Conservation (phyloP, 2,329 filamentous ascomycete species). For the Fusarium guadeloupense region DNA sequence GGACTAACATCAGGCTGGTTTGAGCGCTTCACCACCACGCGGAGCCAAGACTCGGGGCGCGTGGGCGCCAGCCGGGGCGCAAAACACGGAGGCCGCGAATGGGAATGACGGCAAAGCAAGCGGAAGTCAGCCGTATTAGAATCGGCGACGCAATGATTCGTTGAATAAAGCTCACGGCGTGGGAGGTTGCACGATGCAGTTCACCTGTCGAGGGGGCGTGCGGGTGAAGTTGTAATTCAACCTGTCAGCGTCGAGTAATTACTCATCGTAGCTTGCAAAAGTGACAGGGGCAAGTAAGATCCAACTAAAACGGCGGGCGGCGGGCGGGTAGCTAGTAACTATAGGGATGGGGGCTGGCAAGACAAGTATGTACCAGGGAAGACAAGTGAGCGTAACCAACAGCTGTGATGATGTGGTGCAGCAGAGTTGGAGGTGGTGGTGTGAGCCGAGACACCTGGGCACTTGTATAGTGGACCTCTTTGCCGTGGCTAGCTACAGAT, state of each 20-base stretch:
- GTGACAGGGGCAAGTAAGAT: constrained; percentile 34
- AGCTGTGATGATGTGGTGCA: constrained; percentile 27
- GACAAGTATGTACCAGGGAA: constrained; percentile 7
- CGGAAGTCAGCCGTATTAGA: constrained; percentile 35
- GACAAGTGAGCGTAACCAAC: constrained; percentile 14
- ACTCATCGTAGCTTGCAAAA: constrained; percentile 45
- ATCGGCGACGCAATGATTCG: constrained; percentile 40
- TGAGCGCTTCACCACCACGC: constrained; percentile 36
- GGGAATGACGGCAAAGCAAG: constrained; percentile 34
- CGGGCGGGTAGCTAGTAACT: constrained; percentile 23
- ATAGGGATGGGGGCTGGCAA: constrained; percentile 24
- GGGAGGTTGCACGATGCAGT: constrained; percentile 30
- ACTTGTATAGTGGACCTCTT: constrained; percentile 32
- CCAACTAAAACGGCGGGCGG: constrained; percentile 17
- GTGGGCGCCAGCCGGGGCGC: constrained; percentile 26
- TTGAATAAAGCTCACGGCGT: constrained; percentile 19
- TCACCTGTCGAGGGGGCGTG: constrained; percentile 39
- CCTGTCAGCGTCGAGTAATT: constrained; percentile 50
- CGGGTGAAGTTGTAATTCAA: constrained; percentile 32
- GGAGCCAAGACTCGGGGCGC: constrained; percentile 34
- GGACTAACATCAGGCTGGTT: constrained; percentile 43
- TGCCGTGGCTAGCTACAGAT: constrained; percentile 24
- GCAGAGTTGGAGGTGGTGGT: constrained; percentile 27
- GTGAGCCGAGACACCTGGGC: constrained; percentile 30
- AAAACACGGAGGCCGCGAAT: constrained; percentile 37